A percentile compares a stretch with the other conserved stretches of the same genome.
Conservation (phyloP, 257 asterid genomes). For the Ilex aquifolium region DNA sequence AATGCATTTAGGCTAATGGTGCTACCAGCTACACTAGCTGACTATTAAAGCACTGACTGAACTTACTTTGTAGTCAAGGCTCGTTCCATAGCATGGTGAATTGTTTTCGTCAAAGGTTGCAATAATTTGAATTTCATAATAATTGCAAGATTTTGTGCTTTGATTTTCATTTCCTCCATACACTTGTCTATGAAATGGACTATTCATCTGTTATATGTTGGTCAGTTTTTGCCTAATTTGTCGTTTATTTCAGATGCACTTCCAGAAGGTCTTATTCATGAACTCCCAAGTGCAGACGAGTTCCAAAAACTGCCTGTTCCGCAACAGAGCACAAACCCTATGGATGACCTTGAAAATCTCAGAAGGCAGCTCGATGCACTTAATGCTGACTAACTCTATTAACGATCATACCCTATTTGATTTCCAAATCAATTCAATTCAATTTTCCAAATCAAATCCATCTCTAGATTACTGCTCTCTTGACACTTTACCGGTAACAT, state of each 20-base stretch:
- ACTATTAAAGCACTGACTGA: no score
- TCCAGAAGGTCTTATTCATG: conserved; percentile 82
- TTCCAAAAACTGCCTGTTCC: conserved; percentile 34
- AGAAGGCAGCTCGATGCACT: conserved; percentile 85
- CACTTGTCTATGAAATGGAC: neutral
- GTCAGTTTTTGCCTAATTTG: neutral
- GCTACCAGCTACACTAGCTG: no score
- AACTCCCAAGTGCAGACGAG: conserved; percentile 85
- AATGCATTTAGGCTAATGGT: no score
- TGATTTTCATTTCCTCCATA: neutral
- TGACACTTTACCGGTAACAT: no score
- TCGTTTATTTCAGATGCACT: conserved; percentile 38
- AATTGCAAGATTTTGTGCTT: neutral
- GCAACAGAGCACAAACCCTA: conserved; percentile 19
- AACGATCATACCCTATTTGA: no score
- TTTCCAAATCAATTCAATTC: no score
- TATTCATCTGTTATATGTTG: neutral
- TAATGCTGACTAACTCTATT: conserved; percentile 29
- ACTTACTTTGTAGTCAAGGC: no score
- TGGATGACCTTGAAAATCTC: conserved; percentile 79
- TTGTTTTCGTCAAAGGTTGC: no score
- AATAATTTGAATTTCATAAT: neutral
- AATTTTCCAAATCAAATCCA: no score
- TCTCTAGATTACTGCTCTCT: no score
- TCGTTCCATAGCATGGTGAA: no score